Evolutionary conservation across 2,329 filamentous ascomycete species (phyloP).

Genomic region (Hypoxylon sp.): DNA sequence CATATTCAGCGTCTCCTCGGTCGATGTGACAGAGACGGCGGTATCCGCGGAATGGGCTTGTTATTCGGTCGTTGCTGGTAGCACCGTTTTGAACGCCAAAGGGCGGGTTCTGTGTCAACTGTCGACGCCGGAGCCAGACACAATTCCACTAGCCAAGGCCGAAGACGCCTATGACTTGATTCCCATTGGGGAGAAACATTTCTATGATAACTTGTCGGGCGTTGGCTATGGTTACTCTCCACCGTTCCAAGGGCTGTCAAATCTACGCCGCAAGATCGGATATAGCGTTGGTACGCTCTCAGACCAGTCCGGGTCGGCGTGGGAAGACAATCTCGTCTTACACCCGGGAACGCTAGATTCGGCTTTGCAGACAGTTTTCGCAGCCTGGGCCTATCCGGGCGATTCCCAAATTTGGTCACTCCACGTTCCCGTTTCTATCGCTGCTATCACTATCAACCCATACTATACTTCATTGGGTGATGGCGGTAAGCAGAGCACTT

Average conservation of each 20-base stretch:
- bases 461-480: constrained; percentile 13
- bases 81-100: constrained; percentile 13
- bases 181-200: constrained; percentile 2
- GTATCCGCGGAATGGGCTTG: constrained; percentile 16
- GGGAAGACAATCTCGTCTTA: constrained; percentile 17
- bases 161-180: constrained; percentile 7
- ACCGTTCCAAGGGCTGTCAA: constrained; percentile 11
- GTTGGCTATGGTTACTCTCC: constrained; percentile 12
- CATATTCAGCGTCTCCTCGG: constrained; percentile 12
- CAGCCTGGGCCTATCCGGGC: constrained; percentile 12
- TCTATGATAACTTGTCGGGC: constrained; percentile 9
- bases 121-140: constrained; percentile 1
- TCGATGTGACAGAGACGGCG: constrained; percentile 3
- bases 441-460: constrained; percentile 17
- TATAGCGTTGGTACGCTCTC: constrained; percentile 7
- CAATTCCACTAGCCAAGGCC: constrained; percentile 4
- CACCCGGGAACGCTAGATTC: constrained; percentile 15
- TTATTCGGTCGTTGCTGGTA: constrained; percentile 12
- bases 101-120: constrained; percentile 10
- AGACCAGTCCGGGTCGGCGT: constrained; percentile 12
- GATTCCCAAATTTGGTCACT: constrained; percentile 19
- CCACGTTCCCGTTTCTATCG: constrained; percentile 16
- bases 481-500: constrained; percentile 7
- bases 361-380: constrained; percentile 15
- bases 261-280: constrained; percentile 12